phyloP scores from a whole-genome alignment of 2,329 filamentous ascomycete species.

The Beauveria bassiana region DNA sequence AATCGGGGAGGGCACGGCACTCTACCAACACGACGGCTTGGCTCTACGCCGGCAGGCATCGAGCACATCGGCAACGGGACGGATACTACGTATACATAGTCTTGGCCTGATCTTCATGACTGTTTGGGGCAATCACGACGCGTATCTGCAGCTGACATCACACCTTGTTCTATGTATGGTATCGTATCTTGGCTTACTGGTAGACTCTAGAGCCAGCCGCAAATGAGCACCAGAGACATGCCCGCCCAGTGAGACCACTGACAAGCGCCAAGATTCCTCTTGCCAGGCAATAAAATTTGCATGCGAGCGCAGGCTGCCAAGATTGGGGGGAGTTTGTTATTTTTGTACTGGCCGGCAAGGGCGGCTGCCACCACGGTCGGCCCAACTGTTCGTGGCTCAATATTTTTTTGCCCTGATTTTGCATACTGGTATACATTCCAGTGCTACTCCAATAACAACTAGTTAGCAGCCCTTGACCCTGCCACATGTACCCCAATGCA shows the following conservation, averaged over 20 bases:
- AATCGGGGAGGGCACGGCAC: neutral
- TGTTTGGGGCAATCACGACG: neutral
- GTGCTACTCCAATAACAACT: neutral
- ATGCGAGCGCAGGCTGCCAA: neutral
- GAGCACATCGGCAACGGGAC: neutral
- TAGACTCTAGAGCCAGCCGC: neutral
- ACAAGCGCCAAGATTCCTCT: neutral
- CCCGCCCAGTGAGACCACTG: neutral
- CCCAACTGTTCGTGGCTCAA: neutral
- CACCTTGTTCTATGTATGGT: neutral
- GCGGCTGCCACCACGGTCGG: neutral
- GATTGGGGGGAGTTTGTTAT: neutral
- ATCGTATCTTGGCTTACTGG: too few species aligned
- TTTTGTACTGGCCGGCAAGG: neutral
- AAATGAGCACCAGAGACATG: constrained; percentile 10
- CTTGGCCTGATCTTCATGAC: neutral
- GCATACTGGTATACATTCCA: neutral
- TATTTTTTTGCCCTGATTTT: neutral
- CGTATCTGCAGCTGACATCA: constrained; percentile 6
- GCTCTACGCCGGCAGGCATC: neutral
- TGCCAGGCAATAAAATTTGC: neutral
- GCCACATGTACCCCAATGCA: neutral
- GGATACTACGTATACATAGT: neutral
- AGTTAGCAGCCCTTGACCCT: neutral
- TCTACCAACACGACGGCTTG: neutral